Conservation (phyloP, 176 grass and related monocot species). For the Carex cristatella region DNA sequence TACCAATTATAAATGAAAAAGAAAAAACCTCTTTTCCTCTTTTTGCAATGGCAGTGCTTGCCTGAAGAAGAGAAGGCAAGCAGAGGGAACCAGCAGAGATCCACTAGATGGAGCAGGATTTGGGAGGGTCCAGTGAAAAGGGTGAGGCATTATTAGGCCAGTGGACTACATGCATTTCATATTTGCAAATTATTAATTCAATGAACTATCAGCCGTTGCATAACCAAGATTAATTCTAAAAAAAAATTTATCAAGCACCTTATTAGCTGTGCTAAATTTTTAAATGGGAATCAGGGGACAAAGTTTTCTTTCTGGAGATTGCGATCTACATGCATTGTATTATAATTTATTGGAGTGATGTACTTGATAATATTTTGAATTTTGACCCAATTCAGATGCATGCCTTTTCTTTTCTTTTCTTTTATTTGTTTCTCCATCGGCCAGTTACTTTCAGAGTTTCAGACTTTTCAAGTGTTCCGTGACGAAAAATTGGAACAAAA, state of each 20-base stretch:
- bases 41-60: background rate
- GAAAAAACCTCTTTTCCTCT: background rate
- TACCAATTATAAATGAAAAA: background rate
- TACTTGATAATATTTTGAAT: background rate
- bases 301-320: background rate
- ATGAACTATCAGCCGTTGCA: background rate
- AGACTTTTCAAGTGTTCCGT: background rate
- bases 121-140: slow-evolving; percentile 2
- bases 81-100: background rate
- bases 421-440: background rate
- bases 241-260: background rate
- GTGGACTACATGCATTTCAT: background rate
- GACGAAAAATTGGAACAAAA: background rate
- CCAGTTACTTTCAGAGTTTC: background rate
- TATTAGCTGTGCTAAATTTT: background rate
- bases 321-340: background rate
- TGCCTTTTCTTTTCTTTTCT: background rate
- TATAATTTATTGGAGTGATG: background rate
- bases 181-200: background rate
- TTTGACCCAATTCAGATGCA: background rate
- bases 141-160: background rate
- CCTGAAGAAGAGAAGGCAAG: background rate
- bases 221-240: background rate
- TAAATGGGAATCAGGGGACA: background rate
- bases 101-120: background rate